phyloP scores from a whole-genome alignment of 768 basidiomycete genomes.

The Amyloporia xantha region DNA sequence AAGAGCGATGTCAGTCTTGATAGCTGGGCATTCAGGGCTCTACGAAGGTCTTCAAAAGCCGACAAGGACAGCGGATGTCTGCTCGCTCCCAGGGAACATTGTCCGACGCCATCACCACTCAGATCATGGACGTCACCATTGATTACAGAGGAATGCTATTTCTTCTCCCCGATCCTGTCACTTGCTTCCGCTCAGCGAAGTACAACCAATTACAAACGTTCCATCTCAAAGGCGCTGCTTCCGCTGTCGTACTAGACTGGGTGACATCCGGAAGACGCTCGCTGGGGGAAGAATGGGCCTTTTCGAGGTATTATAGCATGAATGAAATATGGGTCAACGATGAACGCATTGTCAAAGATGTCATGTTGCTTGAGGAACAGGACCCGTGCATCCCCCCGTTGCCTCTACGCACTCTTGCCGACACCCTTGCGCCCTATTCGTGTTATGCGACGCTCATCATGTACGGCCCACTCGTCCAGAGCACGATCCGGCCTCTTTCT shows the following conservation, averaged over 20 bases:
- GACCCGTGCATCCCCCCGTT: conserved; percentile 17
- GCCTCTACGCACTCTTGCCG: conserved; percentile 42
- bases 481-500: conserved; percentile 42
- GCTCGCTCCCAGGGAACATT: conserved; percentile 9
- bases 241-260: conserved; percentile 82
- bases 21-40: conserved; percentile 59
- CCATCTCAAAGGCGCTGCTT: conserved; percentile 50
- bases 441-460: conserved; percentile 88
- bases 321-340: conserved; percentile 77
- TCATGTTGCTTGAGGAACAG: conserved; percentile 61
- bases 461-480: conserved; percentile 55
- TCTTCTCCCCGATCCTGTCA: conserved; percentile 88
- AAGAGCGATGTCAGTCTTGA: not conserved
- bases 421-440: conserved; percentile 71
- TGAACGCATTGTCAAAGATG: conserved; percentile 66
- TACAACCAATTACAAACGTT: conserved; percentile 86
- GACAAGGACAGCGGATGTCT: conserved; percentile 54
- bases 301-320: conserved; percentile 74
- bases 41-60: conserved; percentile 90
- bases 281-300: conserved; percentile 85
- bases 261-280: conserved; percentile 82
- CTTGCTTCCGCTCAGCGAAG: conserved; percentile 78
- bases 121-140: conserved; percentile 56
- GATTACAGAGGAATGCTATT: conserved; percentile 52
- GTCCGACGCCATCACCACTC: conserved; percentile 39